Base-by-base conservation (phyloP, 2,329 filamentous ascomycete species). In the Mollisia scopiformis region DNA sequence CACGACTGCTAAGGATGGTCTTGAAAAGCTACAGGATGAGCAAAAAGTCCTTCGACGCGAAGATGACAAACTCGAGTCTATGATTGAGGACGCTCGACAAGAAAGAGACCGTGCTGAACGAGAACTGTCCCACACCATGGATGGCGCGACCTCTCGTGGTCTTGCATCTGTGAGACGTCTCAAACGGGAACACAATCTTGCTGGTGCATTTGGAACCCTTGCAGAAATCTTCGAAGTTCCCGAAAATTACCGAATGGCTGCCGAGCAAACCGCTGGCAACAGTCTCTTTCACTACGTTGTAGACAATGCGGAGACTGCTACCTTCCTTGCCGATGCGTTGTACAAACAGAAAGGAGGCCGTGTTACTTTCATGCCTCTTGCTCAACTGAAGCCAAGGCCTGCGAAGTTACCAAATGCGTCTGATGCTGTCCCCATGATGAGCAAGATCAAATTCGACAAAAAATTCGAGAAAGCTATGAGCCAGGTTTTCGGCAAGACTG, bases 211-310 rank as follows among this genome's bases (percentile, higher is more conserved):
- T 73, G 95, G 96, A 53, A 96, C 93, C 0, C 77, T 99, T 37
- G 93, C 94, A 4, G 96, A 99, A 74, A 84, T 99, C n/a, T 87
- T 98, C 69, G 87, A 93, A 57, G 92, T 97, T 52, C 86, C 83
- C 60, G 92, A 97, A 56, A 85, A 87, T 56, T 98, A 97, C 76
- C 88, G 93, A 62, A 87, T 93, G 11, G 92, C 95, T 1, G 90
- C 96, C 10, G 95, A 99, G 76, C 92, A 96, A 69, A 95, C 93
- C 55, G 95, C 94, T 2, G 95, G 95, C 19, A 89, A 88, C 65
- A 96, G 92, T 73, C 82, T 99, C 8, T 99, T 99, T 77, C 92
- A 99, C 76, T 97, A 97, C 67, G 88, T 99, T 11, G 94, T 98
- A 46, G 94, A 99, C 74, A 94, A 90, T 53, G 92, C 96, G 62